Conservation (phyloP, 805 yeast genomes). For the Starmerella kuoi region DNA sequence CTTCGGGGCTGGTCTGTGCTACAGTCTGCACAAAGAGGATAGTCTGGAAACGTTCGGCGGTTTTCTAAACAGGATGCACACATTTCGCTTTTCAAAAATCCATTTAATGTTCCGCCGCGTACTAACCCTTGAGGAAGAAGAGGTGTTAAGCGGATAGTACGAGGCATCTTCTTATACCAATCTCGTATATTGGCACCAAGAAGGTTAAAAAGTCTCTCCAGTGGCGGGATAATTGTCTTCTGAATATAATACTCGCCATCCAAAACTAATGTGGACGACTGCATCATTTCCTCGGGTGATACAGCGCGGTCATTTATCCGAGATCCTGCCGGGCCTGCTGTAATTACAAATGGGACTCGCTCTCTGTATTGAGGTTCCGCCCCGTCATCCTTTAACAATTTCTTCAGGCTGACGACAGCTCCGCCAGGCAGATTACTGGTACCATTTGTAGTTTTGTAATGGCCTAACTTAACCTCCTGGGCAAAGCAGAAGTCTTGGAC, state of each 20-base stretch:
- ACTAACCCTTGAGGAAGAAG: neutral
- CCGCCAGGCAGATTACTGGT: constrained; percentile 63
- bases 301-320: constrained; percentile 65
- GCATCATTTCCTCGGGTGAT: constrained; percentile 63
- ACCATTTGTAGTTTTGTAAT: constrained; percentile 56
- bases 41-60: constrained; percentile 3
- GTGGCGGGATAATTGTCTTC: constrained; percentile 76
- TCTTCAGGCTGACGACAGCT: constrained; percentile 62
- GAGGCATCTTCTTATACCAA: constrained; percentile 68
- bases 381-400: constrained; percentile 51
- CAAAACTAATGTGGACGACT: constrained; percentile 34
- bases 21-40: constrained; percentile 12
- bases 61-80: constrained; percentile 17
- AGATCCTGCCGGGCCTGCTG: constrained; percentile 43
- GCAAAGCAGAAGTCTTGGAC: constrained; percentile 84
- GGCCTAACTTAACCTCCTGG: constrained; percentile 74
- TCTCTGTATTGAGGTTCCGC: constrained; percentile 80
- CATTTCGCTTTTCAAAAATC: constrained; percentile 10
- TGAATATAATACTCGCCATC: constrained; percentile 80
- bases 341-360: constrained; percentile 76
- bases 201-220: constrained; percentile 69
- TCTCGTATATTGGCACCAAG: constrained; percentile 65
- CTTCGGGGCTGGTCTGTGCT: constrained; percentile 8
- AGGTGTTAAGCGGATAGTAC: neutral
- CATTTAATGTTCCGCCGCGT: constrained; percentile 1